These are phyloP conservation scores for Stephania japonica DNA, from an alignment of 164 flowering plant genomes.

Conservation along the genomic window DNA sequence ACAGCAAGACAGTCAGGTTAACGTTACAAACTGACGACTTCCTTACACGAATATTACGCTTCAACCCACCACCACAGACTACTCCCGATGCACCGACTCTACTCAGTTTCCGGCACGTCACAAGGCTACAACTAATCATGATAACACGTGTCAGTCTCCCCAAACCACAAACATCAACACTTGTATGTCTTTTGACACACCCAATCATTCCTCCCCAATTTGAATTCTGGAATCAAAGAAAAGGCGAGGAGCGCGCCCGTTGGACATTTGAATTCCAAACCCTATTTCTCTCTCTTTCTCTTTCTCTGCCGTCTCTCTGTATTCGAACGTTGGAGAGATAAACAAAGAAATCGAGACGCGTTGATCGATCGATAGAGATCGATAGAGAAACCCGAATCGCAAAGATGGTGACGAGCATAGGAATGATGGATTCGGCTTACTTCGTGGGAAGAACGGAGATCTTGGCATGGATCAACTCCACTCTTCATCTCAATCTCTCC, in stretches of 20 bases:
- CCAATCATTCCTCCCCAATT: neutral
- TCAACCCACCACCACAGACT: no score
- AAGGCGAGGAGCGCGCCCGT: neutral
- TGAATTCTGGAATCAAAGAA: neutral
- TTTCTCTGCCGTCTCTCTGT: neutral
- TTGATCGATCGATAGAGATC: neutral
- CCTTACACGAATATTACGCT: no score
- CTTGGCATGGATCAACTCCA: constrained; percentile 90
- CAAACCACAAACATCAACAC: neutral
- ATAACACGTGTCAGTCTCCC: neutral
- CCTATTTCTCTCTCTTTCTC: neutral
- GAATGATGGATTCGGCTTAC: constrained; percentile 94
- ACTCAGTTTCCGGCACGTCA: no score
- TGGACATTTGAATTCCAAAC: constrained; percentile 1
- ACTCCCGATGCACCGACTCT: no score
- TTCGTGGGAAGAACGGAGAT: constrained; percentile 96
- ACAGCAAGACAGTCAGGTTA: no score
- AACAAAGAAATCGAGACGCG: neutral
- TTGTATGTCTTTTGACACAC: neutral
- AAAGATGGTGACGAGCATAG: constrained; percentile 68
- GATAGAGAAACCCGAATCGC: neutral
- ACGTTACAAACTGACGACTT: no score
- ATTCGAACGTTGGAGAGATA: neutral
- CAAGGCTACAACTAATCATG: neutral
- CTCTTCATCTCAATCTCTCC: constrained; percentile 87